Percentiles rank a stretch among this genome's conserved stretches.
Evolutionary conservation across 768 basidiomycete species (phyloP).

Genomic region (Lentinula sp.): DNA sequence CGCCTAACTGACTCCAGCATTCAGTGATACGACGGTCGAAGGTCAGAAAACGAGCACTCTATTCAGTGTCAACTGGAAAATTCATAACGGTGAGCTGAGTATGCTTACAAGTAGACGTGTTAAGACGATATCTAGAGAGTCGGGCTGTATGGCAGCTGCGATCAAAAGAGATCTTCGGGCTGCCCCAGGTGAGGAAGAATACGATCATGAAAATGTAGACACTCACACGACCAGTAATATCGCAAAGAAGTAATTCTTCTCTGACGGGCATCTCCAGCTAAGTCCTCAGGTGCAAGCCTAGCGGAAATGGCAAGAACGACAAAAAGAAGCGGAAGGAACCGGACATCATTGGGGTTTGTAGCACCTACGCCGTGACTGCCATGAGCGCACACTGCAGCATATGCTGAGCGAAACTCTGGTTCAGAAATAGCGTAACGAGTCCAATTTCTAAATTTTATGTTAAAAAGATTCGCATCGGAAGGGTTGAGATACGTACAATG

Average conservation of each 20-base stretch:
- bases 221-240: constrained; percentile 95
- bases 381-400: constrained; percentile 56
- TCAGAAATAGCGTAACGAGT: constrained; percentile 91
- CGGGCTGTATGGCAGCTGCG: constrained; percentile 89
- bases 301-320: constrained; percentile 87
- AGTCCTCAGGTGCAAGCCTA: constrained; percentile 76
- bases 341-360: constrained; percentile 69
- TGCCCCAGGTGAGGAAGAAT: constrained; percentile 21
- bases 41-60: constrained; percentile 55
- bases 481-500: constrained; percentile 45
- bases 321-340: constrained; percentile 88
- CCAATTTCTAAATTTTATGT: constrained; percentile 61
- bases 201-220: background rate
- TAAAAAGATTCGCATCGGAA: constrained; percentile 6
- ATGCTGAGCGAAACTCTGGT: constrained; percentile 69
- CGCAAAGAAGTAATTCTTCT: constrained; percentile 77
- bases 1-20: constrained; percentile 94
- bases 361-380: constrained; percentile 52
- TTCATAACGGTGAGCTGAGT: constrained; percentile 33
- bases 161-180: constrained; percentile 85
- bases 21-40: constrained; percentile 87
- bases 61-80: constrained; percentile 25
- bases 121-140: constrained; percentile 88
- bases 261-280: constrained; percentile 73
- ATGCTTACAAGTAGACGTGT: constrained; percentile 82